phyloP scores from a whole-genome alignment of 1,139 yeast genomes.

The Scheffersomyces parashehatae region DNA sequence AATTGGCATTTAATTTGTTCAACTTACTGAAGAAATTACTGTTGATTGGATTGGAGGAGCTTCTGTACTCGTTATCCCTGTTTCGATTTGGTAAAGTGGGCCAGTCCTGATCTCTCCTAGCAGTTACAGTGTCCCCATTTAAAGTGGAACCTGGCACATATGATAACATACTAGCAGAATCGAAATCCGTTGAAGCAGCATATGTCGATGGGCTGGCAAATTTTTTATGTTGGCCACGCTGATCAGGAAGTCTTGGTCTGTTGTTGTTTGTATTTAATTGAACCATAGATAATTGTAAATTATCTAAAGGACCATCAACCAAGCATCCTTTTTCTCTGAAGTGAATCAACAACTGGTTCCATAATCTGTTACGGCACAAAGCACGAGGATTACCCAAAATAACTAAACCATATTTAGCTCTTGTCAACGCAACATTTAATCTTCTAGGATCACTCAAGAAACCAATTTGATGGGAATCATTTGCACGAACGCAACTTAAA shows the following conservation, averaged over 20 bases:
- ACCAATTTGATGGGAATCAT: slow-evolving; percentile 80
- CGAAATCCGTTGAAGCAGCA: slow-evolving; percentile 30
- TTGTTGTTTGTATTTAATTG: slow-evolving; percentile 40
- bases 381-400: slow-evolving; percentile 86
- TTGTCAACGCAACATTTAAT: slow-evolving; percentile 86
- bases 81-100: slow-evolving; percentile 29
- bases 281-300: slow-evolving; percentile 70
- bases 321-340: slow-evolving; percentile 83
- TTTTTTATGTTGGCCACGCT: slow-evolving; percentile 1
- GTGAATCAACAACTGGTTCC: slow-evolving; percentile 79
- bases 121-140: background rate
- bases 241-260: background rate
- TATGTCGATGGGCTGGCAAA: slow-evolving; percentile 5
- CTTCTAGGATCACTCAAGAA: slow-evolving; percentile 89
- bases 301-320: slow-evolving; percentile 90
- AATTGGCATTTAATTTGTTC: slow-evolving; percentile 26
- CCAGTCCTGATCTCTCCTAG: slow-evolving; percentile 26
- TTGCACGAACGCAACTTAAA: slow-evolving; percentile 88
- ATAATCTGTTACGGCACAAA: slow-evolving; percentile 66
- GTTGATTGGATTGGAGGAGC: slow-evolving; percentile 27
- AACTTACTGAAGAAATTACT: slow-evolving; percentile 47
- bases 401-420: slow-evolving; percentile 84
- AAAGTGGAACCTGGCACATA: slow-evolving; percentile 30
- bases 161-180: slow-evolving; percentile 51
- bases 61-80: slow-evolving; percentile 12